Conservation (phyloP, 352 stramenopile species). For the Plasmopara halstedii region DNA sequence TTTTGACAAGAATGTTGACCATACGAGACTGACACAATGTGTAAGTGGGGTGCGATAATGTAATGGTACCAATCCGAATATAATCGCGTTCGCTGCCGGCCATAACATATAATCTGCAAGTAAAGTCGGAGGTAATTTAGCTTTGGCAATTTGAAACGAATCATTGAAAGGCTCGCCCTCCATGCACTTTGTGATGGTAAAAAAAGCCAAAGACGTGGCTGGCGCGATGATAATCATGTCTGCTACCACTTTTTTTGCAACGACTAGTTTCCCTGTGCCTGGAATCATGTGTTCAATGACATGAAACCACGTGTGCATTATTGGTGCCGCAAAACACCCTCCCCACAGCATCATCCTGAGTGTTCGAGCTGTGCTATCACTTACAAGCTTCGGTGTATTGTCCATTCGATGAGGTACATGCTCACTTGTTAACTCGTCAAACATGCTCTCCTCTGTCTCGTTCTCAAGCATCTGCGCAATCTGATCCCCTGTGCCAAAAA, state of each 20-base stretch:
- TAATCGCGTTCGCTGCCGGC: slow-evolving; percentile 26
- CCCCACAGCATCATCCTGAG: slow-evolving; percentile 85
- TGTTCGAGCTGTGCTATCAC: slow-evolving; percentile 17
- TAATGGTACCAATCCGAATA: slow-evolving; percentile 27
- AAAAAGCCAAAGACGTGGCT: no score
- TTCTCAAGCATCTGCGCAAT: slow-evolving; percentile 33
- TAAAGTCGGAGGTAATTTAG: slow-evolving; percentile 26
- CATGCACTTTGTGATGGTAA: no score
- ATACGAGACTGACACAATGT: slow-evolving; percentile 32
- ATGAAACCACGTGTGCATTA: slow-evolving; percentile 85
- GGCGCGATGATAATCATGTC: no score
- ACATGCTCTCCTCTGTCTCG: not conserved
- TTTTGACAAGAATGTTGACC: slow-evolving; percentile 30
- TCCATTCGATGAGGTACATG: no score
- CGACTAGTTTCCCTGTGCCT: slow-evolving; percentile 11
- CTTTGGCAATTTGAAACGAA: slow-evolving; percentile 19
- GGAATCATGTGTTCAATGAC: slow-evolving; percentile 49
- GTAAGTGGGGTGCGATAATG: slow-evolving; percentile 30
- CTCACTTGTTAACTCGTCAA: no score
- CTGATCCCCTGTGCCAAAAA: slow-evolving; percentile 45
- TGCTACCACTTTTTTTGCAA: slow-evolving; percentile 30
- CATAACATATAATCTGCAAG: slow-evolving; percentile 39
- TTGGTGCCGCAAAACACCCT: slow-evolving; percentile 67
- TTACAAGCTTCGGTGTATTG: slow-evolving; percentile 5
- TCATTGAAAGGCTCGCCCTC: slow-evolving; percentile 17